Conservation (phyloP, 257 asterid genomes). For the Petrea volubilis region DNA sequence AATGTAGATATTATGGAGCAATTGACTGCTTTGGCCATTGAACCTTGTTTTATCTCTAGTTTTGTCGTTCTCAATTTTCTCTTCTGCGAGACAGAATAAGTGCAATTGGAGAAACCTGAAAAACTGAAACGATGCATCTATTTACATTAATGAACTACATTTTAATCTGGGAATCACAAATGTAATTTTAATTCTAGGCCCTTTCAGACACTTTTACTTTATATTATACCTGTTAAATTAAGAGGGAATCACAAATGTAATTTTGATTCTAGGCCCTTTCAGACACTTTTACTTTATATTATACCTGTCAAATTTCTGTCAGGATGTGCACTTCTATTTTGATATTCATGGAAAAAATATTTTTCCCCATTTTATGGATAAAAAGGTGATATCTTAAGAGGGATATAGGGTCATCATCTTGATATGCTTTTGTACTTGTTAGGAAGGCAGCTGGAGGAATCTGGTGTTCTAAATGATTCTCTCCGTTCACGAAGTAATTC, state of each 20-base stretch:
- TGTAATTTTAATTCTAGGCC: background rate
- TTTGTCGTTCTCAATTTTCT: background rate
- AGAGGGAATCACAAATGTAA: background rate
- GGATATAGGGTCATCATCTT: background rate
- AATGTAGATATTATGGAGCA: background rate
- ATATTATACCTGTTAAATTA: background rate
- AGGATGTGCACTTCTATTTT: background rate
- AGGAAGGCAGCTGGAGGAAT: slow-evolving; percentile 93
- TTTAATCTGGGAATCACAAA: background rate
- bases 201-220: background rate
- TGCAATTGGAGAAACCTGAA: background rate
- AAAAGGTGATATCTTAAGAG: background rate
- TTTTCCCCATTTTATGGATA: background rate
- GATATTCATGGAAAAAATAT: background rate
- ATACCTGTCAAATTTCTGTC: background rate
- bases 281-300: background rate
- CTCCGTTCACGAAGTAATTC: slow-evolving; percentile 91
- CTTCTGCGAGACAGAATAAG: background rate
- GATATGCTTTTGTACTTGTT: slow-evolving; percentile 23
- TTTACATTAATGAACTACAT: background rate
- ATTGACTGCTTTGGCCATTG: slow-evolving; percentile 14
- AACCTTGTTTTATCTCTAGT: background rate
- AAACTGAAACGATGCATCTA: background rate
- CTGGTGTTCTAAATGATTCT: slow-evolving; percentile 86
- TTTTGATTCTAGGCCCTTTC: background rate